Evolutionary conservation across 495 filamentous ascomycete genomes (phyloP).

Genomic region (Clohesyomyces aquaticus): DNA sequence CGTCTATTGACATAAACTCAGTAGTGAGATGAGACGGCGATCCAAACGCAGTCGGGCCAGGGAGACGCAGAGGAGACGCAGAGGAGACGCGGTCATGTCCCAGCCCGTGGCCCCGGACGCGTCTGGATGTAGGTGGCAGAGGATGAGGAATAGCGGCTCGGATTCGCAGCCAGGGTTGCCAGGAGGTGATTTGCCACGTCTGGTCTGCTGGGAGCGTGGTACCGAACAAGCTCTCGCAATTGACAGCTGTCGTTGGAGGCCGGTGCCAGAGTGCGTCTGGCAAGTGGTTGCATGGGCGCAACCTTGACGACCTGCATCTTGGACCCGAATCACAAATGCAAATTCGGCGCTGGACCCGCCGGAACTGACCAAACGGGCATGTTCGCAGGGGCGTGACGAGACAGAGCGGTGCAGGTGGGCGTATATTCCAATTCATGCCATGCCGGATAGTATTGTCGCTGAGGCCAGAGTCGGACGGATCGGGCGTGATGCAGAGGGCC

Average conservation of each 20-base stretch:
- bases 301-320: background rate
- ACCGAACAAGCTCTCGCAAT: background rate
- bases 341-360: background rate
- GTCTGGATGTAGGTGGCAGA: too few species aligned
- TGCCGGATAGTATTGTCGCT: too few species aligned
- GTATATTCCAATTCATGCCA: background rate
- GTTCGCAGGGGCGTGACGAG: background rate
- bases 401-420: background rate
- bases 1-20: background rate
- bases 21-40: background rate
- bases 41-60: background rate
- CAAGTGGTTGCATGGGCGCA: background rate
- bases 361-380: background rate
- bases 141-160: background rate
- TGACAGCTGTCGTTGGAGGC: conserved; percentile 1
- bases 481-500: conserved; percentile 5
- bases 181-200: background rate
- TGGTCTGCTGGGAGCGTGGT: background rate
- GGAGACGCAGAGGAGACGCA: background rate
- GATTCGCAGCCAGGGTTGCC: background rate
- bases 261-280: background rate
- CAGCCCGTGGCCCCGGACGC: too few species aligned
- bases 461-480: background rate
- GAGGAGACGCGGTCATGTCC: too few species aligned
- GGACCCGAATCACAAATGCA: background rate